Percentiles rank a stretch among this genome's conserved stretches.
Evolutionary conservation across 75 land plant species (phyloP).

Genomic region (Chamaecyparis obtusa): DNA sequence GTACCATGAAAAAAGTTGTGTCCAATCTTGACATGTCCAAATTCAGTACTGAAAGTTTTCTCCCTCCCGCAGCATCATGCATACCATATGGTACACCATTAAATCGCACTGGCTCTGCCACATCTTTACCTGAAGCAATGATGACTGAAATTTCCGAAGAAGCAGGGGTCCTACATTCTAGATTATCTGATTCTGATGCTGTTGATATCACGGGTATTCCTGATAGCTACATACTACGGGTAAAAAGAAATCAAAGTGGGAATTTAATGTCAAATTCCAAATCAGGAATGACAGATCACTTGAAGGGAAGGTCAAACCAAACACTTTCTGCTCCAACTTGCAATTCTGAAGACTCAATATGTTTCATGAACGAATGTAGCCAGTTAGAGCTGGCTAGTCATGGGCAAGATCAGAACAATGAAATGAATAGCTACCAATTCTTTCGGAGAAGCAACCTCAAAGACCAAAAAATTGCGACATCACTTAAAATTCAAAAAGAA

Average conservation of each 20-base stretch:
- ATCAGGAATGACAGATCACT: neutral
- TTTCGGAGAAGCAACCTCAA: neutral
- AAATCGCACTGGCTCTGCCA: neutral
- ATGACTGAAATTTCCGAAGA: neutral
- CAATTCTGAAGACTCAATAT: neutral
- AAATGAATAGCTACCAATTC: neutral
- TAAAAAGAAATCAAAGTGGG: neutral
- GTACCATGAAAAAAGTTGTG: neutral
- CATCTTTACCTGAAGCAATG: neutral
- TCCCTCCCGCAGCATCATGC: neutral
- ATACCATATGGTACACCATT: neutral
- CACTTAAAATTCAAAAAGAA: neutral
- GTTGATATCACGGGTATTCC: neutral
- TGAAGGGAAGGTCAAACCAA: conserved; percentile 1
- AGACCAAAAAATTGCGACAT: neutral
- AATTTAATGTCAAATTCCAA: neutral
- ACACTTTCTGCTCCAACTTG: neutral
- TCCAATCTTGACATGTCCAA: neutral
- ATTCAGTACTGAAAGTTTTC: neutral
- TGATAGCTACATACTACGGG: neutral
- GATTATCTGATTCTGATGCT: neutral
- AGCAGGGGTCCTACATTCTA: neutral
- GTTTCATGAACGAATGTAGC: neutral
- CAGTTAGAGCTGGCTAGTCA: neutral
- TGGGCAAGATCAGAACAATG: neutral